These are phyloP conservation scores for Phytophthora sp. DNA, from an alignment of 352 stramenopile species.

Conservation along the genomic window DNA sequence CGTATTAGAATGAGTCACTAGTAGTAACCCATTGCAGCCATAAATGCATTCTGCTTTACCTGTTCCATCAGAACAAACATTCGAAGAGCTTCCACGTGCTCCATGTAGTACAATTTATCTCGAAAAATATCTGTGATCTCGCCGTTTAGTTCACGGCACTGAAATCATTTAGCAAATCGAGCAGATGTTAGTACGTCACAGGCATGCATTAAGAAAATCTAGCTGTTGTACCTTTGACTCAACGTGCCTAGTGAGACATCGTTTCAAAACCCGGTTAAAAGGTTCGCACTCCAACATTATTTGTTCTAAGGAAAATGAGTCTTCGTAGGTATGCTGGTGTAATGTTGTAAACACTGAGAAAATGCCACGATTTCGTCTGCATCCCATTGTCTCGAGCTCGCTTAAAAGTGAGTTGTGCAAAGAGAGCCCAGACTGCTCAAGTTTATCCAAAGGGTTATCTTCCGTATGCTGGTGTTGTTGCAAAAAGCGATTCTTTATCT, in stretches of 20 bases:
- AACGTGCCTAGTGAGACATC: slow-evolving; percentile 43
- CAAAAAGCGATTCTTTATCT: slow-evolving; percentile 69
- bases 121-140: slow-evolving; percentile 61
- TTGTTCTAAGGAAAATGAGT: slow-evolving; percentile 5
- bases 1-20: slow-evolving; percentile 4
- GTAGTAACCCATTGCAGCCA: background rate
- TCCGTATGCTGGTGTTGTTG: slow-evolving; percentile 35
- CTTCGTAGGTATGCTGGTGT: background rate
- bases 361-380: slow-evolving; percentile 2
- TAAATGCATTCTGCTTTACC: slow-evolving; percentile 34
- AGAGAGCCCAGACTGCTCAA: slow-evolving; percentile 6
- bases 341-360: slow-evolving; percentile 1
- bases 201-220: background rate
- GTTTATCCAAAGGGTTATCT: slow-evolving; percentile 1
- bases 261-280: slow-evolving; percentile 44
- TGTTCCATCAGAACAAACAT: slow-evolving; percentile 79
- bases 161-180: background rate
- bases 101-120: slow-evolving; percentile 52
- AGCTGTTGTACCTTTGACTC: slow-evolving; percentile 32
- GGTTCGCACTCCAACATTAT: slow-evolving; percentile 39
- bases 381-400: slow-evolving; percentile 26
- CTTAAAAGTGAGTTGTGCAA: slow-evolving; percentile 18
- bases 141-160: slow-evolving; percentile 61
- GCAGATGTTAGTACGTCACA: slow-evolving; percentile 1
- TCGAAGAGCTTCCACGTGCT: slow-evolving; percentile 59